Evolutionary conservation across 2,329 filamentous ascomycete species (phyloP), one percentile per base, ranked within the genome.

Genomic region (Phaeosphaeria sp.): DNA sequence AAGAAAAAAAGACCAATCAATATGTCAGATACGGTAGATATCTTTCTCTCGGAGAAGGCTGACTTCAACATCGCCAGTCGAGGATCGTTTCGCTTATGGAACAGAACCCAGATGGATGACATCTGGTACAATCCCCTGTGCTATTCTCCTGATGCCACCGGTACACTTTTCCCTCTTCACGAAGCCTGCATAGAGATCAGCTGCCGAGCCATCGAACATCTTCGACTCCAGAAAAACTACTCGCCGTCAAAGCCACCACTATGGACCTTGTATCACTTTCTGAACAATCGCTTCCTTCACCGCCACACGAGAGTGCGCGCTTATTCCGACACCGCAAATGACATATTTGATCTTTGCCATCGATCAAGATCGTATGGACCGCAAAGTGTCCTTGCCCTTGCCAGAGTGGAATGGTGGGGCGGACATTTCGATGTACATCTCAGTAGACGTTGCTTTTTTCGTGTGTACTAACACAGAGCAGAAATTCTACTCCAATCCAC

Each of bases 401-500:
- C 60, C 9, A 58, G 56, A 15, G 27, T 69, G 3, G 66, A 67
- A 21, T 72, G 67, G 66, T 73, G 71, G 67, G 63, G 58, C 18
- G 67, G 66, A 2, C 49, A 52, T 10, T 68, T 68, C 25, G 69
- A 72, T 41, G 70, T 73, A 46, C 30, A 52, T 36, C 13, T 36
- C 11, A 6, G 15, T 15, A n/a, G 4, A 15, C 17, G 23, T 15
- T 1, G n/a, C 6, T 1, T 48, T 10, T 41, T 22, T 11, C 44
- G 11, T 42, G 30, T 33, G 13, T 36, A 15, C 7, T 58, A 43
- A 59, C 21, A 39, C 6, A 7, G 1, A 11, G 9, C 36, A 74
- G 70, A 72, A 61, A 36, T 73, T 64, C 36, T 67, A 71, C 22
- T 57, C 65, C 1, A 57, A 70, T 49, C 71, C 71, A 0, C 22